Evolutionary conservation across 495 filamentous ascomycete genomes (phyloP).

Genomic region (Amorphotheca resinae): DNA sequence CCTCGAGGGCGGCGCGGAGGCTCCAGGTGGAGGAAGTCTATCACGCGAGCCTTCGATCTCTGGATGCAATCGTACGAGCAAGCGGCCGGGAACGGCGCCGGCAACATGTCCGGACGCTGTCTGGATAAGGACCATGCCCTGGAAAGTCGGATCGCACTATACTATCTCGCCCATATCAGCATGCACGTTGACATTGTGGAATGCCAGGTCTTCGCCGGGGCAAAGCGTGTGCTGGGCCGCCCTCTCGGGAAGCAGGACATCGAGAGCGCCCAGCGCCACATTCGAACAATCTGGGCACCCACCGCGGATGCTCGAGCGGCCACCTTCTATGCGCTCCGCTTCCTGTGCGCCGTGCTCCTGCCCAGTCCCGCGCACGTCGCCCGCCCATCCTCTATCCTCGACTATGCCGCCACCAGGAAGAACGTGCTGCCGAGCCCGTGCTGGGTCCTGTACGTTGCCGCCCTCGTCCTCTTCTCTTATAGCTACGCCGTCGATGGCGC

Average conservation of each 20-base stretch:
- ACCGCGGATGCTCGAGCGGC: not conserved
- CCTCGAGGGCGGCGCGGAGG: not conserved
- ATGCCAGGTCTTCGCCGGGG: not conserved
- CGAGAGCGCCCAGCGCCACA: not conserved
- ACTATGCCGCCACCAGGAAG: not conserved
- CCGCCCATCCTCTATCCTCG: too few species aligned
- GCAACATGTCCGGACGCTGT: not conserved
- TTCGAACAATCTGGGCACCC: not conserved
- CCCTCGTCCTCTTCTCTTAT: not conserved
- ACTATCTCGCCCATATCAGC: not conserved
- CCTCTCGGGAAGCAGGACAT: not conserved
- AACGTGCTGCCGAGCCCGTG: not conserved
- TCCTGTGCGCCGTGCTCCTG: not conserved
- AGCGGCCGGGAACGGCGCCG: not conserved
- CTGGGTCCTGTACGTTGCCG: not conserved
- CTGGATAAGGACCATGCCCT: not conserved
- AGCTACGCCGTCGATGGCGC: not conserved
- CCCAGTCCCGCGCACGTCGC: not conserved
- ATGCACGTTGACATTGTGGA: not conserved
- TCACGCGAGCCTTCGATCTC: not conserved
- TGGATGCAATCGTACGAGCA: not conserved
- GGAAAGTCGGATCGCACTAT: not conserved
- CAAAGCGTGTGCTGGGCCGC: not conserved
- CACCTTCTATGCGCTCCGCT: not conserved
- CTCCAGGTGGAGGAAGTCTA: not conserved